A percentile compares a stretch with the other conserved stretches of the same genome.
Conservation (phyloP, 495 filamentous ascomycete species). For the Bathelium albidoporum region DNA sequence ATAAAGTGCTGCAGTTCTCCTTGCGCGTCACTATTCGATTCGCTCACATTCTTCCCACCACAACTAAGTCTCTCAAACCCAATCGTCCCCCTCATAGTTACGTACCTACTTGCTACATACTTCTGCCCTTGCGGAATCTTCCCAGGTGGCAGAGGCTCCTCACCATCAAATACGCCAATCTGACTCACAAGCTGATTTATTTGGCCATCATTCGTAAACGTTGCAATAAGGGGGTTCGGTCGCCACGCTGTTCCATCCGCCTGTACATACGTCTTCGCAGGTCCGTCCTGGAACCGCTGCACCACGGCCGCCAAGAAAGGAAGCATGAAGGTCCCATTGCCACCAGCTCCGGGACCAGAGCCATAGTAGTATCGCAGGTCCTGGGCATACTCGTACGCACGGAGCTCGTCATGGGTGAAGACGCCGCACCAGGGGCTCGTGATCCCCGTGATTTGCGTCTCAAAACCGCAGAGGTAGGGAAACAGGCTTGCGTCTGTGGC, state of each 20-base stretch:
- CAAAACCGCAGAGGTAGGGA: slow-evolving; percentile 52
- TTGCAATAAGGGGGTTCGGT: slow-evolving; percentile 40
- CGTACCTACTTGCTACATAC: slow-evolving; percentile 37
- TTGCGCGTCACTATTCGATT: slow-evolving; percentile 10
- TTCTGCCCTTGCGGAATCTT: slow-evolving; percentile 30
- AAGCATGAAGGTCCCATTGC: slow-evolving; percentile 39
- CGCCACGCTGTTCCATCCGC: slow-evolving; percentile 31
- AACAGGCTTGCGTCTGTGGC: slow-evolving; percentile 42
- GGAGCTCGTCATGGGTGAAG: slow-evolving; percentile 43
- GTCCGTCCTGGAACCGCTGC: slow-evolving; percentile 37
- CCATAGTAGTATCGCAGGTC: slow-evolving; percentile 52
- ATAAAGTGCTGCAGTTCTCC: not conserved
- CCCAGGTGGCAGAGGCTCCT: slow-evolving; percentile 33
- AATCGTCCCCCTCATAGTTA: slow-evolving; percentile 36
- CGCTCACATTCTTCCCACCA: not conserved
- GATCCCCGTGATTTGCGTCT: slow-evolving; percentile 46
- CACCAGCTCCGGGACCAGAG: slow-evolving; percentile 41
- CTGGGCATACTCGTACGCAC: slow-evolving; percentile 48
- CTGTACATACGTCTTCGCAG: slow-evolving; percentile 33
- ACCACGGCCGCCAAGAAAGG: slow-evolving; percentile 42
- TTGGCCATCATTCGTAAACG: slow-evolving; percentile 51
- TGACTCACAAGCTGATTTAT: slow-evolving; percentile 44
- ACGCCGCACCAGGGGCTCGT: slow-evolving; percentile 44
- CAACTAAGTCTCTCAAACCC: slow-evolving; percentile 15
- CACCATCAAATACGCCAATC: slow-evolving; percentile 44